Evolutionary conservation across 208 protist genomes (phyloP).

Genomic region (Leishmania tarentolae): DNA sequence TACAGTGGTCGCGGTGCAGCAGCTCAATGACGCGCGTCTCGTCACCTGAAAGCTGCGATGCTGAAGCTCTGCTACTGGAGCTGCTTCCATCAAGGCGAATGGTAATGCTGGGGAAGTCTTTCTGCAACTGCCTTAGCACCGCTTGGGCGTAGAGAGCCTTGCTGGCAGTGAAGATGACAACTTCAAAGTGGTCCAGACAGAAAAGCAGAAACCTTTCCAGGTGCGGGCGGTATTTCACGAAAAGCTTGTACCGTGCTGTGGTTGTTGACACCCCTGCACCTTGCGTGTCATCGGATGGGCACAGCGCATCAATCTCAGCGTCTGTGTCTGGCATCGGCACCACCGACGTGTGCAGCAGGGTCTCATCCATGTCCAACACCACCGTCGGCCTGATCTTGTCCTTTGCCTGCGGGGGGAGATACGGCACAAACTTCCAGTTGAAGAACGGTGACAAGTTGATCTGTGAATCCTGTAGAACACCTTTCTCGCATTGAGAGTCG

Average conservation of each 20-base stretch:
- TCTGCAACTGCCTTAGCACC: constrained; percentile 43
- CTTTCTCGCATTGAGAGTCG: not conserved
- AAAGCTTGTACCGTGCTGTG: constrained; percentile 22
- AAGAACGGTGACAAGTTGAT: constrained; percentile 49
- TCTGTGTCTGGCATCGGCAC: constrained; percentile 39
- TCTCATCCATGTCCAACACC: constrained; percentile 64
- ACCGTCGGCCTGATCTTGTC: constrained; percentile 25
- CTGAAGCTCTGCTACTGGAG: not conserved
- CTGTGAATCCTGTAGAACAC: not conserved
- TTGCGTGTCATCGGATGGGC: constrained; percentile 6
- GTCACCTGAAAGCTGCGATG: not conserved
- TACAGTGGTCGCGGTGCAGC: constrained; percentile 67
- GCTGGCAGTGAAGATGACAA: constrained; percentile 68
- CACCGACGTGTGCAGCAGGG: constrained; percentile 52
- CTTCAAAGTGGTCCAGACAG: constrained; percentile 45
- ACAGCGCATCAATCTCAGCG: constrained; percentile 21
- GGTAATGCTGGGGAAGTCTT: constrained; percentile 31
- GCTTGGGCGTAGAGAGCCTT: constrained; percentile 41
- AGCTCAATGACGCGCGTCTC: constrained; percentile 26
- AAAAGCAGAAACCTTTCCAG: constrained; percentile 44
- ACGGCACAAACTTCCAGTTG: constrained; percentile 38
- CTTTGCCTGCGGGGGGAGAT: constrained; percentile 15
- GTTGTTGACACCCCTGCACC: not conserved
- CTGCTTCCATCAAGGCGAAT: constrained; percentile 8
- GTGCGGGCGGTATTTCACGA: constrained; percentile 50